A percentile compares a stretch with the other conserved stretches of the same genome.
These are phyloP conservation scores for Craspedostauros australis DNA, from an alignment of 108 stramenopile genomes.

Conservation along the genomic window DNA sequence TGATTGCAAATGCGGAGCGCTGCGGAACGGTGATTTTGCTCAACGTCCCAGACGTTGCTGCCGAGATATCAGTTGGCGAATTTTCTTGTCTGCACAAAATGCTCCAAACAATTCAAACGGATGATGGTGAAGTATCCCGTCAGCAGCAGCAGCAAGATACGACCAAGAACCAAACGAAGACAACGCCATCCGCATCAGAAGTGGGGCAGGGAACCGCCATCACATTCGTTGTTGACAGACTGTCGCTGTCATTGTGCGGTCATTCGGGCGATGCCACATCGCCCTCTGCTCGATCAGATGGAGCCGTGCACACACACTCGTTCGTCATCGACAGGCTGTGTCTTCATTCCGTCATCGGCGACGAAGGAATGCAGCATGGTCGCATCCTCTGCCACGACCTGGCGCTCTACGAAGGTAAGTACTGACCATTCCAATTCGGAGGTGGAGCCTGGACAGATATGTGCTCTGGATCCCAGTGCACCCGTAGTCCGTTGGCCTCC, in stretches of 20 bases:
- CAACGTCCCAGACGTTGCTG: slow-evolving; percentile 45
- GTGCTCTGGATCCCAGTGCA: not conserved
- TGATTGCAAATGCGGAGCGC: slow-evolving; percentile 49
- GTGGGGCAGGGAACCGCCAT: no score
- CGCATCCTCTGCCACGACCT: slow-evolving; percentile 21
- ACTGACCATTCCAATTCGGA: not conserved
- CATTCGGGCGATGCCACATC: no score
- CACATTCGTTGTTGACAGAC: not conserved
- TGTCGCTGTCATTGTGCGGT: not conserved
- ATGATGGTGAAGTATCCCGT: no score
- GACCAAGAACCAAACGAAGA: no score
- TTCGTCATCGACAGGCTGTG: slow-evolving; percentile 17
- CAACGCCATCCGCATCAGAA: no score
- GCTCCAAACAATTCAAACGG: no score
- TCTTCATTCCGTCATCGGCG: slow-evolving; percentile 3
- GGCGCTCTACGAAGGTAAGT: slow-evolving; percentile 39
- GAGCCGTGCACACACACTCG: no score
- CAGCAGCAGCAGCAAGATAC: no score
- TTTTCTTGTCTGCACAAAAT: slow-evolving; percentile 9
- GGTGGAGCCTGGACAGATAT: not conserved
- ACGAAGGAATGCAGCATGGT: slow-evolving; percentile 7
- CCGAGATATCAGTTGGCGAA: slow-evolving; percentile 39
- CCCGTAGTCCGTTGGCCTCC: no score
- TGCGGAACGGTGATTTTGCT: slow-evolving; percentile 30
- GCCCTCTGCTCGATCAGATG: no score